phyloP scores from a whole-genome alignment of 805 yeast genomes.

The Sugiyamaella mastotermitis region DNA sequence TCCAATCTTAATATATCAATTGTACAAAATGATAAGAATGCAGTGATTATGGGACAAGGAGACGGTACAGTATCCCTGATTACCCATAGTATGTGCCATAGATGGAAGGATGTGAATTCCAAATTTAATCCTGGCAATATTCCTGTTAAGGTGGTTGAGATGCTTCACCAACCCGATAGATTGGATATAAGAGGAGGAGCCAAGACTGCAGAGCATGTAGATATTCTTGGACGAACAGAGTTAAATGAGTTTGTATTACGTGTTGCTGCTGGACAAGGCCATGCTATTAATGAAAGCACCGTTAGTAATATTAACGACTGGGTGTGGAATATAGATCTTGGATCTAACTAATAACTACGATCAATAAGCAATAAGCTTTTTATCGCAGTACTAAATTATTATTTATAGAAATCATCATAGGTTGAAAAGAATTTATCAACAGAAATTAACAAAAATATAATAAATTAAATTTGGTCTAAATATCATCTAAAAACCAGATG shows the following conservation, averaged over 20 bases:
- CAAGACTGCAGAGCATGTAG: conserved; percentile 96
- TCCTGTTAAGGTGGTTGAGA: conserved; percentile 76
- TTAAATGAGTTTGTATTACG: conserved; percentile 77
- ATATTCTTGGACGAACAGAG: conserved; percentile 88
- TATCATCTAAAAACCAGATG: no score
- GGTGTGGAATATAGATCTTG: conserved; percentile 50
- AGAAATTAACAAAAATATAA: no score
- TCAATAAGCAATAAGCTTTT: neutral
- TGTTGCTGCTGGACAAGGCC: conserved; percentile 79
- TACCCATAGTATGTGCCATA: conserved; percentile 86
- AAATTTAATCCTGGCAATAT: conserved; percentile 74
- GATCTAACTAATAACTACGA: conserved; percentile 19
- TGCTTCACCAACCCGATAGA: conserved; percentile 86
- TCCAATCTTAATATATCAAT: conserved; percentile 64
- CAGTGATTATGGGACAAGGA: conserved; percentile 84
- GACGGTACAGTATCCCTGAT: conserved; percentile 91
- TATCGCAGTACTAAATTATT: no score
- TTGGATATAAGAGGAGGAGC: conserved; percentile 97
- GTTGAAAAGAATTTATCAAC: no score
- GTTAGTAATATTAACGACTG: conserved; percentile 58
- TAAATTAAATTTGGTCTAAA: no score
- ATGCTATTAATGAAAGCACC: conserved; percentile 52
- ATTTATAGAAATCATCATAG: no score
- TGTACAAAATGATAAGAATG: conserved; percentile 53
- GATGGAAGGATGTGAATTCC: conserved; percentile 64